phyloP scores from a whole-genome alignment of 805 yeast species.

The Pichia exigua region DNA sequence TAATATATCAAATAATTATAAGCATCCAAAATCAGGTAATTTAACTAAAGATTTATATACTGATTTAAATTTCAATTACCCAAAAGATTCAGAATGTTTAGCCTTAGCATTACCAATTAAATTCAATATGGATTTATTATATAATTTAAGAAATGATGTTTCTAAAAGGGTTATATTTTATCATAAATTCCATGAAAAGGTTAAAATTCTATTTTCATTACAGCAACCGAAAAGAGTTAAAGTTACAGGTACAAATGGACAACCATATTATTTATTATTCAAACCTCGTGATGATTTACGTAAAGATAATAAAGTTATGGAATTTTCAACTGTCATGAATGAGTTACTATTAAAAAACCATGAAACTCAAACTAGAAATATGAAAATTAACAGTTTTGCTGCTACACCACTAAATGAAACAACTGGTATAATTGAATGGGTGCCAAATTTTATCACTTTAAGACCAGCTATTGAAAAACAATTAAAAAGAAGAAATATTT shows the following conservation, averaged over 20 bases:
- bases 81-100: constrained; percentile 22
- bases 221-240: constrained; percentile 80
- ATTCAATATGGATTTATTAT: constrained; percentile 61
- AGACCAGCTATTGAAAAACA: constrained; percentile 43
- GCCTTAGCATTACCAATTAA: constrained; percentile 67
- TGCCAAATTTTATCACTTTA: constrained; percentile 65
- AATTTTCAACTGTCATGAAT: constrained; percentile 81
- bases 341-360: constrained; percentile 56
- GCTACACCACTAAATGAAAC: constrained; percentile 83
- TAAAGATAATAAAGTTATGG: constrained; percentile 91
- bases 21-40: constrained; percentile 6
- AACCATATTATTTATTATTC: constrained; percentile 65
- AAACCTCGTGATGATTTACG: constrained; percentile 87
- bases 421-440: constrained; percentile 89
- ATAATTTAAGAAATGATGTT: constrained; percentile 27
- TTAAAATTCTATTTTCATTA: constrained; percentile 67
- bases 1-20: constrained; percentile 2
- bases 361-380: constrained; percentile 65
- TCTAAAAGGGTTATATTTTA: constrained; percentile 31
- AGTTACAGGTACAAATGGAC: constrained; percentile 71
- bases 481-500: constrained; percentile 19
- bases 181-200: constrained; percentile 56
- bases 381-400: constrained; percentile 72
- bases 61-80: constrained; percentile 34
- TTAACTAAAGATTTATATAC: constrained; percentile 21